phyloP scores from a whole-genome alignment of 805 yeast genomes.

The Ogataea sp. region DNA sequence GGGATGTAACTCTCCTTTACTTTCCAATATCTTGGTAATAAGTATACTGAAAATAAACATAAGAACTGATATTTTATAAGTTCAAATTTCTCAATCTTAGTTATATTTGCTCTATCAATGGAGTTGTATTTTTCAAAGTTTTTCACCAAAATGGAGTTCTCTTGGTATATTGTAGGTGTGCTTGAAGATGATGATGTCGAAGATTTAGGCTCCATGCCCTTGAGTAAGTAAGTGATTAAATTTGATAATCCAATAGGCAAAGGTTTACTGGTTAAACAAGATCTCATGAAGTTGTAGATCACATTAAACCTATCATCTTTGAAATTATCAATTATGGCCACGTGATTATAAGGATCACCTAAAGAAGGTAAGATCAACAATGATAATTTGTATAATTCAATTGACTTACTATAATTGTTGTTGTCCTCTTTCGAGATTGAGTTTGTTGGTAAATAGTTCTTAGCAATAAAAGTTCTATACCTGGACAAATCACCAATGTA shows the following conservation, averaged over 20 bases:
- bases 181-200: too few relatives aligned
- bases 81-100: conserved; percentile 26
- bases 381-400: conserved; percentile 43
- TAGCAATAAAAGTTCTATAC: conserved; percentile 43
- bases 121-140: conserved; percentile 19
- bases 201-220: conserved; percentile 16
- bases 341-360: conserved; percentile 58
- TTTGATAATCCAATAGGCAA: conserved; percentile 39
- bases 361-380: conserved; percentile 54
- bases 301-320: conserved; percentile 40
- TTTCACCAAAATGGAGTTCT: conserved; percentile 2
- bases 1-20: conserved; percentile 17
- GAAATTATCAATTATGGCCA: conserved; percentile 47
- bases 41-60: conserved; percentile 26
- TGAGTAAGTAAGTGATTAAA: conserved; percentile 29
- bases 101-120: conserved; percentile 16
- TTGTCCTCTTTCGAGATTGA: conserved; percentile 27
- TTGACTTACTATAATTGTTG: conserved; percentile 34
- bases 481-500: conserved; percentile 53
- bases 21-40: conserved; percentile 34
- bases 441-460: conserved; percentile 28
- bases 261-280: conserved; percentile 46
- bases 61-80: conserved; percentile 24
- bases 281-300: conserved; percentile 46
- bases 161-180: too few relatives aligned